phyloP scores from a whole-genome alignment of 164 flowering plant species.

The Malania oleifera region DNA sequence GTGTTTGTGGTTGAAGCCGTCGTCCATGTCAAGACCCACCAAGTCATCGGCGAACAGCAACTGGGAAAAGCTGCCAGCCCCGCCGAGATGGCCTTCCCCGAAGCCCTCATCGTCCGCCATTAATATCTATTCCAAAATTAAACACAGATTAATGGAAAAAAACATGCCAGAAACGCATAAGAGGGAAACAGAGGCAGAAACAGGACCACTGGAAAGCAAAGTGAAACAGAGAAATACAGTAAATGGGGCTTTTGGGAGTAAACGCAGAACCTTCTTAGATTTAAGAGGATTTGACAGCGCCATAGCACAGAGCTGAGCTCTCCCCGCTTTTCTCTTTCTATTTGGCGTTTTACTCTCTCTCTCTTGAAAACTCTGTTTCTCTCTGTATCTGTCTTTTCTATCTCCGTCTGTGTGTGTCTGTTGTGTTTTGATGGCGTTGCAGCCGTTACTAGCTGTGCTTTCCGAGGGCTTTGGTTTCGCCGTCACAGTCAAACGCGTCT shows the following conservation, averaged over 20 bases:
- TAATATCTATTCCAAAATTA: background rate
- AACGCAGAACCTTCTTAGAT: conserved; percentile 27
- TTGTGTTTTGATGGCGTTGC: conserved; percentile 11
- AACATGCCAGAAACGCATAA: conserved; percentile 1
- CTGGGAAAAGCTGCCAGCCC: conserved; percentile 33
- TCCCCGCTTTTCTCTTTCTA: too few species aligned
- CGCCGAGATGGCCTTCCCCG: conserved; percentile 22
- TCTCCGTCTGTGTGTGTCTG: background rate
- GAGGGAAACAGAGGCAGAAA: background rate
- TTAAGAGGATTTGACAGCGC: background rate
- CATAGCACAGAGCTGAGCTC: background rate
- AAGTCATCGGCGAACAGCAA: conserved; percentile 33
- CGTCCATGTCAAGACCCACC: conserved; percentile 20
- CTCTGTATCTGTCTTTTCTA: background rate
- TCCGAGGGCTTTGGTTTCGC: conserved; percentile 35
- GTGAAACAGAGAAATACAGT: background rate
- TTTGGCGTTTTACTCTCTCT: background rate
- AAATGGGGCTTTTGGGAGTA: conserved; percentile 11
- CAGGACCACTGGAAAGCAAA: background rate
- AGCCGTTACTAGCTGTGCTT: conserved; percentile 9
- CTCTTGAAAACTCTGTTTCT: background rate
- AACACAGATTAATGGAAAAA: too few species aligned
- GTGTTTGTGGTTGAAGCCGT: conserved; percentile 11
- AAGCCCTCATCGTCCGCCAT: conserved; percentile 37
- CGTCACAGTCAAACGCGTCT: conserved; percentile 43